phyloP scores from a whole-genome alignment of 352 stramenopile species.

The Pythium utonaiense region DNA sequence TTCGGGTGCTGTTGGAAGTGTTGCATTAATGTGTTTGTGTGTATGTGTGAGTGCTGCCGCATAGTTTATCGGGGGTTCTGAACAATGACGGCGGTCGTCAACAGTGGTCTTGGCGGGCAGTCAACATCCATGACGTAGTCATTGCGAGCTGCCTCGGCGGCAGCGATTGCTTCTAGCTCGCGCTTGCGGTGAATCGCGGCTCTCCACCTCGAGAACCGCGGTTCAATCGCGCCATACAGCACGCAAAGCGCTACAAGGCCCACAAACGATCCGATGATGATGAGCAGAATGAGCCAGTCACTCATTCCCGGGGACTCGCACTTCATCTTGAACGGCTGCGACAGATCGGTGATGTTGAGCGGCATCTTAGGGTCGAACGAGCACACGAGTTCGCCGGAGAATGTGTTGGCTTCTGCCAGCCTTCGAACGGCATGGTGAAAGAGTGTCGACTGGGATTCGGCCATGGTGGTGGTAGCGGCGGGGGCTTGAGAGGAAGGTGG shows the following conservation, averaged over 20 bases:
- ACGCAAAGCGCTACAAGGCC: background rate
- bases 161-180: background rate
- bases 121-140: background rate
- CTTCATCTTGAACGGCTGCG: background rate
- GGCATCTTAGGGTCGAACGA: background rate
- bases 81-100: no score
- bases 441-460: background rate
- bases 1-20: no score
- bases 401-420: background rate
- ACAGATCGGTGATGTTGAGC: background rate
- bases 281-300: background rate
- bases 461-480: no score
- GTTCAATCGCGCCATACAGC: no score
- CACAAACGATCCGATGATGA: background rate
- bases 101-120: no score
- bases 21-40: no score
- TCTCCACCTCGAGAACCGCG: no score
- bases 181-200: no score
- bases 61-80: no score
- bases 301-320: background rate
- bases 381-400: background rate
- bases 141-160: background rate
- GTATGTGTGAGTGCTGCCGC: no score
- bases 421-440: background rate
- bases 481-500: no score